A percentile compares a stretch with the other conserved stretches of the same genome.
Evolutionary conservation across 352 stramenopile species (phyloP).

Genomic region (Thalassiosira mediterranea): DNA sequence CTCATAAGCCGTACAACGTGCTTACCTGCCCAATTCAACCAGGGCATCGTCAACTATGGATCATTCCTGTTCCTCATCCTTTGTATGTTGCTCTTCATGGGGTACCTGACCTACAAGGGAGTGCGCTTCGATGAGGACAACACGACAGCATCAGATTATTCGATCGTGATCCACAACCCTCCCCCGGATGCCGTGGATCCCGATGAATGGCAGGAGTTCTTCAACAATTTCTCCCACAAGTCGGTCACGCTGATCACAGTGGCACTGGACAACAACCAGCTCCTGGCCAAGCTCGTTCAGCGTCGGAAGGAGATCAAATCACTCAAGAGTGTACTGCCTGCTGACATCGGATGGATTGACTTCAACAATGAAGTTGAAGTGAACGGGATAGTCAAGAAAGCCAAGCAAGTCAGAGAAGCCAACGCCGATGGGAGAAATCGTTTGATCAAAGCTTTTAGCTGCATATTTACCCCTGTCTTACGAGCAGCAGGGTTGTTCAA

Average conservation of each 20-base stretch:
- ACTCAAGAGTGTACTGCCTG: conserved; percentile 43
- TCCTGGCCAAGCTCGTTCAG: conserved; percentile 50
- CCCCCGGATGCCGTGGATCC: conserved; percentile 60
- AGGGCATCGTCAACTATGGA: conserved; percentile 56
- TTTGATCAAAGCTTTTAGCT: conserved; percentile 21
- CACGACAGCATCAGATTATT: conserved; percentile 67
- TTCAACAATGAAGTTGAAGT: conserved; percentile 56
- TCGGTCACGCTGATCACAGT: conserved; percentile 59
- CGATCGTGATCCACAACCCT: conserved; percentile 66
- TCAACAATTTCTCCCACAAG: conserved; percentile 53
- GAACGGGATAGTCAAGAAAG: conserved; percentile 24
- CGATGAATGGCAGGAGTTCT: conserved; percentile 69
- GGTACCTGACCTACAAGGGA: conserved; percentile 58
- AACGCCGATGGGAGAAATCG: conserved; percentile 27
- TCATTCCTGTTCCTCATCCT: conserved; percentile 55
- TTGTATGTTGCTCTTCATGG: conserved; percentile 31
- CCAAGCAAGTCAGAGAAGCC: conserved; percentile 22
- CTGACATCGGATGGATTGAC: conserved; percentile 26
- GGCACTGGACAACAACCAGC: conserved; percentile 58
- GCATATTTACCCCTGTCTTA: conserved; percentile 36
- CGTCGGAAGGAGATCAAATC: conserved; percentile 46
- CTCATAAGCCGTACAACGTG: conserved; percentile 64
- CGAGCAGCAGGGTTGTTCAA: conserved; percentile 42
- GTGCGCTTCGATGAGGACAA: conserved; percentile 73
- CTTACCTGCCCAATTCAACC: conserved; percentile 15